Conservation (phyloP, 2,329 filamentous ascomycete species). For the Aspergillus sp. region DNA sequence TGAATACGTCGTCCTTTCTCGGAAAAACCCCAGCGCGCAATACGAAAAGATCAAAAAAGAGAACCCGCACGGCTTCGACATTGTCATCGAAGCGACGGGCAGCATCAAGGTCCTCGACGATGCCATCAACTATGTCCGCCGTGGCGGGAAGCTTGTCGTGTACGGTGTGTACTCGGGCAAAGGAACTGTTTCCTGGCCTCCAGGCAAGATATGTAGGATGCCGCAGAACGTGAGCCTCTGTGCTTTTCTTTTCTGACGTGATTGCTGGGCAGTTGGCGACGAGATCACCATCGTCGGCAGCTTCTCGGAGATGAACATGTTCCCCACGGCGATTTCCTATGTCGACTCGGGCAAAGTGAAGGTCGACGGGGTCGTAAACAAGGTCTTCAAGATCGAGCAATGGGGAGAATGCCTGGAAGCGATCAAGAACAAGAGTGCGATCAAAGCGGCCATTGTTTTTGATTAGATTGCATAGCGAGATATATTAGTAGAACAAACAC, state of each 20-base stretch:
- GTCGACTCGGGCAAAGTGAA: conserved; percentile 36
- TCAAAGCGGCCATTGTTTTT: conserved; percentile 66
- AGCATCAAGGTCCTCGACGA: conserved; percentile 60
- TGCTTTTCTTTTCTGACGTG: conserved; percentile 6
- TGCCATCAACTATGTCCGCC: conserved; percentile 60
- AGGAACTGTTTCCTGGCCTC: conserved; percentile 57
- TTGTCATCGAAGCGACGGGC: conserved; percentile 63
- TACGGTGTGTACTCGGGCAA: conserved; percentile 60
- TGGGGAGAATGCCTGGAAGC: conserved; percentile 61
- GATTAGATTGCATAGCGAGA: too few relatives aligned
- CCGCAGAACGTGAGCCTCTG: background rate
- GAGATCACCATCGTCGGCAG: conserved; percentile 66
- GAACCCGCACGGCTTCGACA: conserved; percentile 65
- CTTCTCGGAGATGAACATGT: conserved; percentile 66
- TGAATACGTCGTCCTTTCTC: conserved; percentile 39
- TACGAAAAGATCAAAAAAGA: conserved; percentile 54
- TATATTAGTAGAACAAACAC: too few relatives aligned
- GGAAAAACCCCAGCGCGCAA: conserved; percentile 46
- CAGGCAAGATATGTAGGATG: conserved; percentile 58
- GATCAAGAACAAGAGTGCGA: conserved; percentile 62
- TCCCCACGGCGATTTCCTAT: conserved; percentile 51
- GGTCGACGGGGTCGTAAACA: conserved; percentile 61
- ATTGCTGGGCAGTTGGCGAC: conserved; percentile 39
- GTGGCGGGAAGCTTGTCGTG: conserved; percentile 61
- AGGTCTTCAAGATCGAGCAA: conserved; percentile 63